Conservation (phyloP, 345 rosid species). For the Brassica cretica region DNA sequence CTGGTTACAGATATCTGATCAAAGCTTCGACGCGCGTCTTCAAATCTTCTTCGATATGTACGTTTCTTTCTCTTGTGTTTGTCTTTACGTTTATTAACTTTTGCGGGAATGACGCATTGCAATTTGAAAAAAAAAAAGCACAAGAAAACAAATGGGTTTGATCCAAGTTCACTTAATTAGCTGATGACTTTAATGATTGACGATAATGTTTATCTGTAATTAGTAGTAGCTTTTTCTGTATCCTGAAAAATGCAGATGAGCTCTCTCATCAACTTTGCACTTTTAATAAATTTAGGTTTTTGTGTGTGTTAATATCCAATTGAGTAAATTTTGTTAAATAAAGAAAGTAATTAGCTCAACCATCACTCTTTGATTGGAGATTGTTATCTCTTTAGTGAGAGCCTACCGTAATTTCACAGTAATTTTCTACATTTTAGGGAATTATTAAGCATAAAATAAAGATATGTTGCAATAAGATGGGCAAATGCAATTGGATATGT, state of each 20-base stretch:
- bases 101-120: conserved; percentile 30
- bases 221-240: background rate
- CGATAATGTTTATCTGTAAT: conserved; percentile 1
- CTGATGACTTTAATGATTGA: conserved; percentile 18
- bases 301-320: background rate
- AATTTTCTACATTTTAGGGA: conserved; percentile 2
- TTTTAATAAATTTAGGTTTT: background rate
- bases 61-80: conserved; percentile 15
- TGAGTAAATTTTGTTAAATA: conserved; percentile 5
- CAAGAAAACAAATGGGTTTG: conserved; percentile 27
- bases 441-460: conserved; percentile 2
- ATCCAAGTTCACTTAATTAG: conserved; percentile 16
- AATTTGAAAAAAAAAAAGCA: background rate
- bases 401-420: background rate
- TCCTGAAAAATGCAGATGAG: conserved; percentile 15
- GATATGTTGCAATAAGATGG: background rate
- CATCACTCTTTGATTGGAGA: conserved; percentile 17
- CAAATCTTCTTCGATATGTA: conserved; percentile 97
- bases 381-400: conserved; percentile 11
- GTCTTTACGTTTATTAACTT: conserved; percentile 30
- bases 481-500: background rate
- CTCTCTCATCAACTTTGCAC: conserved; percentile 3
- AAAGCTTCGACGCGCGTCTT: conserved; percentile 94
- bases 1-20: conserved; percentile 85
- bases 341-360: conserved; percentile 16